phyloP scores from a whole-genome alignment of 1,139 yeast genomes.

The Yamadazyma oceani region DNA sequence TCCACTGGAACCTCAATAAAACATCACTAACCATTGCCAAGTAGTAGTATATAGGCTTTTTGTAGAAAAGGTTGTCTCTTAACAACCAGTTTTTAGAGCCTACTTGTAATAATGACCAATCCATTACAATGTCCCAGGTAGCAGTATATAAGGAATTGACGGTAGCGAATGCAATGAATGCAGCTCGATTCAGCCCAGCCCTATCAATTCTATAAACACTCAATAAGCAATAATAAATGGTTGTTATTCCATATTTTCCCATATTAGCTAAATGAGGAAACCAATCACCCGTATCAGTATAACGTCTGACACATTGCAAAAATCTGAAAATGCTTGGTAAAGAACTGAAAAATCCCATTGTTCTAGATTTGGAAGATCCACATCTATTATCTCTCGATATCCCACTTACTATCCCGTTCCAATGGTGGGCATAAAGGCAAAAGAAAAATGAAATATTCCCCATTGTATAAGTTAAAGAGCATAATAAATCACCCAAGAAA shows the following conservation, averaged over 20 bases:
- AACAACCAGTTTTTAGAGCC: slow-evolving; percentile 59
- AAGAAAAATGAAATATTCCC: slow-evolving; percentile 84
- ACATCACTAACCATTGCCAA: slow-evolving; percentile 72
- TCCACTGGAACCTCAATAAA: slow-evolving; percentile 83
- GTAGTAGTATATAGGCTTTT: slow-evolving; percentile 63
- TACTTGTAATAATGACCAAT: slow-evolving; percentile 83
- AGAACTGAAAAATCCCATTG: slow-evolving; percentile 80
- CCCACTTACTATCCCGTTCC: slow-evolving; percentile 51
- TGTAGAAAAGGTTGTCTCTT: slow-evolving; percentile 70
- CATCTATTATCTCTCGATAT: slow-evolving; percentile 47
- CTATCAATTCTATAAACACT: slow-evolving; percentile 75
- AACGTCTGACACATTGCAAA: slow-evolving; percentile 88
- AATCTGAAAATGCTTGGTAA: slow-evolving; percentile 91
- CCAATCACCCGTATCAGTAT: slow-evolving; percentile 89
- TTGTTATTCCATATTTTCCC: slow-evolving; percentile 66
- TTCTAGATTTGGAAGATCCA: slow-evolving; percentile 74
- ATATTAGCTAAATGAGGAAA: slow-evolving; percentile 97
- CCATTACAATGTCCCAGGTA: slow-evolving; percentile 92
- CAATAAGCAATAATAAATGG: slow-evolving; percentile 69
- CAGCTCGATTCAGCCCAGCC: slow-evolving; percentile 42
- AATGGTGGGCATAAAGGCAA: slow-evolving; percentile 73
- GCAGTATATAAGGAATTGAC: slow-evolving; percentile 70
- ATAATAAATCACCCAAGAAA: slow-evolving; percentile 85
- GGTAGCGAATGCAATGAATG: slow-evolving; percentile 71
- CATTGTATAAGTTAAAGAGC: slow-evolving; percentile 84